Conservation (phyloP, 192 early-diverging fungal genomes). For the Dissophora ornata region DNA sequence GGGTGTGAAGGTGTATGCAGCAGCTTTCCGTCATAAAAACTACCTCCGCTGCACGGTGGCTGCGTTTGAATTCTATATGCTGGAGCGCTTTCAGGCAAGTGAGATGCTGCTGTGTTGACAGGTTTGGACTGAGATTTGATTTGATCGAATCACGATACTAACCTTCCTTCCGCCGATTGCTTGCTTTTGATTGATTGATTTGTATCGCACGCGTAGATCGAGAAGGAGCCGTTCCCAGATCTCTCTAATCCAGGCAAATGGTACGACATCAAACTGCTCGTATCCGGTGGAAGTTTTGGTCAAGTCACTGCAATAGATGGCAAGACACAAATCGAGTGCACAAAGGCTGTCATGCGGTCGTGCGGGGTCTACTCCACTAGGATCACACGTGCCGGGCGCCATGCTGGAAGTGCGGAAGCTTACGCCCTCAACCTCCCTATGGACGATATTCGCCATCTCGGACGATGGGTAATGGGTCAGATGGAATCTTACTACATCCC, state of each 20-base stretch:
- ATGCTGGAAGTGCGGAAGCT: slow-evolving; percentile 13
- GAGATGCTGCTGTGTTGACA: too few relatives aligned
- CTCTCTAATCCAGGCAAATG: slow-evolving; percentile 7
- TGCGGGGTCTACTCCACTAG: slow-evolving; percentile 28
- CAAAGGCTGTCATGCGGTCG: slow-evolving; percentile 26
- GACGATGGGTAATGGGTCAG: slow-evolving; percentile 26
- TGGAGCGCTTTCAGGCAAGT: slow-evolving; percentile 28
- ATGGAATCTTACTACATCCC: slow-evolving; percentile 18
- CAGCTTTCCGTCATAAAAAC: slow-evolving; percentile 24
- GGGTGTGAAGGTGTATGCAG: slow-evolving; percentile 17
- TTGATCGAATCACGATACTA: too few relatives aligned
- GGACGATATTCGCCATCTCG: slow-evolving; percentile 27
- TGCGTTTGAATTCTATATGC: slow-evolving; percentile 35
- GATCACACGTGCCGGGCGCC: slow-evolving; percentile 24
- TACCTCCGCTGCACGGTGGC: slow-evolving; percentile 9
- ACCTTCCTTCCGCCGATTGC: too few relatives aligned
- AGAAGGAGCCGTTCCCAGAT: slow-evolving; percentile 15
- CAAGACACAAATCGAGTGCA: slow-evolving; percentile 14
- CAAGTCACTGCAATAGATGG: too few relatives aligned
- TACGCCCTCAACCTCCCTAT: too few relatives aligned
- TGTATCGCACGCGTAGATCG: neutral
- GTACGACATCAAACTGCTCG: slow-evolving; percentile 18
- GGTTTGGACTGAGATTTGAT: too few relatives aligned
- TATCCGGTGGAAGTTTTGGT: neutral
- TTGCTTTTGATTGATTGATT: neutral